Conservation (phyloP, 208 protist genomes). For the Leishmania tarentolae region DNA sequence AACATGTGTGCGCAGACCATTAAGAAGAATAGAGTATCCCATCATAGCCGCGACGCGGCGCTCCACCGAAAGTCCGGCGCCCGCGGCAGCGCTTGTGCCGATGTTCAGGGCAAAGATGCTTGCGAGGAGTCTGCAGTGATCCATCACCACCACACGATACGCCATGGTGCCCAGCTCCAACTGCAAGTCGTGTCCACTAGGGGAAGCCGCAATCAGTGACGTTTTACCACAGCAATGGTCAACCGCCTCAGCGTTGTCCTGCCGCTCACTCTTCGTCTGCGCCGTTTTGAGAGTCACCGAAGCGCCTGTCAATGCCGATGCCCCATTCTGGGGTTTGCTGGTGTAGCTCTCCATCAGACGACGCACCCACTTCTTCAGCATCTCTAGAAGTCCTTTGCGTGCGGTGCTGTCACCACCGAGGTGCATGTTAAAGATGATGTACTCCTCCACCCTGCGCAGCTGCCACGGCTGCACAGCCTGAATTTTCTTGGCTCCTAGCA, state of each 20-base stretch:
- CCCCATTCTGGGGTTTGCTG: conserved; percentile 11
- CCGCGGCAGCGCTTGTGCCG: conserved; percentile 33
- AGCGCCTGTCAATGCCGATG: not conserved
- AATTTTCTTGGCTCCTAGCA: conserved; percentile 58
- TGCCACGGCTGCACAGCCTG: conserved; percentile 69
- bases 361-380: conserved; percentile 72
- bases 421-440: conserved; percentile 77
- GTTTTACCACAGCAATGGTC: not conserved
- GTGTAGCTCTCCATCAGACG: conserved; percentile 50
- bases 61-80: conserved; percentile 51
- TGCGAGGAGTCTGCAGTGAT: conserved; percentile 46
- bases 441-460: conserved; percentile 74
- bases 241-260: not conserved
- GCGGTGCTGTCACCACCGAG: conserved; percentile 81
- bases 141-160: conserved; percentile 31
- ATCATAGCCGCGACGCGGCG: conserved; percentile 64
- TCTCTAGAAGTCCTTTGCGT: conserved; percentile 61
- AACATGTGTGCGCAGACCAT: conserved; percentile 12
- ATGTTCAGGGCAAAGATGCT: conserved; percentile 57
- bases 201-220: not conserved
- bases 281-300: not conserved
- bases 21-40: conserved; percentile 47
- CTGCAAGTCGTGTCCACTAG: not conserved
- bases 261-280: not conserved
- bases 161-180: conserved; percentile 23